Conservation (phyloP, 169 alveolate species). For the Eimeria sp. region DNA sequence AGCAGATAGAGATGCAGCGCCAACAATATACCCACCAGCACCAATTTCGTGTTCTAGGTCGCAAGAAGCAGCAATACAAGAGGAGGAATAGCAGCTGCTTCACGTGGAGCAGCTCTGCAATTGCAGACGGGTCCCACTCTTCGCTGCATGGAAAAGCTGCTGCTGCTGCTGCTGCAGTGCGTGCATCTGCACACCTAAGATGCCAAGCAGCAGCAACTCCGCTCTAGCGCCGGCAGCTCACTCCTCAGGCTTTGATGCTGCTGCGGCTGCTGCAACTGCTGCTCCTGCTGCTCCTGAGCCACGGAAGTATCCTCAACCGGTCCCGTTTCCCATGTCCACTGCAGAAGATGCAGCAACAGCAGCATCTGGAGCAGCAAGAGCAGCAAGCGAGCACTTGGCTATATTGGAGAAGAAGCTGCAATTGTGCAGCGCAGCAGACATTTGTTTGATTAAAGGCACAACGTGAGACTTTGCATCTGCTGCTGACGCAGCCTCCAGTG, state of each 20-base stretch:
- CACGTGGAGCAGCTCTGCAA: background rate
- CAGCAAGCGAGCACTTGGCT: background rate
- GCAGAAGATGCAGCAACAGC: constrained; percentile 10
- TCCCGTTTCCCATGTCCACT: background rate
- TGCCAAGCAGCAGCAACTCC: constrained; percentile 52
- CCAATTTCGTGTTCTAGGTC: background rate
- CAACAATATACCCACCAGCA: background rate
- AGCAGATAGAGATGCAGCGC: background rate
- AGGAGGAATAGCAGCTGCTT: background rate
- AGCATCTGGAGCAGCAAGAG: constrained; percentile 5
- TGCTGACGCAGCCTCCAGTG: constrained; percentile 31
- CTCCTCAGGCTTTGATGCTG: constrained; percentile 28
- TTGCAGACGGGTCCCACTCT: constrained; percentile 14
- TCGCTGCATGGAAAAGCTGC: constrained; percentile 23
- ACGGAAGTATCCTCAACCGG: constrained; percentile 14
- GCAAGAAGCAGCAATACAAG: background rate
- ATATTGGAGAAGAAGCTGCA: constrained; percentile 44
- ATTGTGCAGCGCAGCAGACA: constrained; percentile 51
- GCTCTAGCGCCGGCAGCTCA: constrained; percentile 31
- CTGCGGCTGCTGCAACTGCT: background rate
- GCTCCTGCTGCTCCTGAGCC: constrained; percentile 18
- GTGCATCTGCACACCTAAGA: constrained; percentile 5
- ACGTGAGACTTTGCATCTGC: constrained; percentile 17
- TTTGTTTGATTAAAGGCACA: constrained; percentile 47
- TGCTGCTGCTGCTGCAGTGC: constrained; percentile 48